phyloP scores from a whole-genome alignment of 306 rosid species.

The Quillaja saponaria region DNA sequence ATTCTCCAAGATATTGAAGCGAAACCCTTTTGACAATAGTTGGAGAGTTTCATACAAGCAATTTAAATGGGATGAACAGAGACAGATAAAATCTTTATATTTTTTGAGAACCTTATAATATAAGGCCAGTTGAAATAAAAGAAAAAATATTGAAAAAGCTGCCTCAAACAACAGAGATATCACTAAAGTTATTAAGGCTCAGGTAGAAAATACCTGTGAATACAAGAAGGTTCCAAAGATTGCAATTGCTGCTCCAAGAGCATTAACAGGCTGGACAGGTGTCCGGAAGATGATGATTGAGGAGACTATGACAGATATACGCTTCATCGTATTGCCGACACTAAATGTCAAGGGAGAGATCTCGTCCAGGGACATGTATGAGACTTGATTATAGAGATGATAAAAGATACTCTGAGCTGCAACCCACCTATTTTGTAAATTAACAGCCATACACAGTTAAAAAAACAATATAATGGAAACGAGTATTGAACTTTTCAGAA shows the following conservation, averaged over 20 bases:
- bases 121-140: no score
- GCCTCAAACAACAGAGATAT: no score
- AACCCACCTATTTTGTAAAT: slow-evolving; percentile 69
- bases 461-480: slow-evolving; percentile 16
- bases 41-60: no score
- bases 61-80: no score
- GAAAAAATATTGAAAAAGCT: no score
- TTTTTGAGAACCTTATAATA: no score
- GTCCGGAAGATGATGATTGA: slow-evolving; percentile 94
- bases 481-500: neutral
- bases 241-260: slow-evolving; percentile 95
- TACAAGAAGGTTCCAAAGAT: slow-evolving; percentile 90
- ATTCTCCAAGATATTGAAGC: no score
- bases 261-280: slow-evolving; percentile 92
- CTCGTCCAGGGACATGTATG: slow-evolving; percentile 96
- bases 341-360: slow-evolving; percentile 97
- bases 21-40: no score
- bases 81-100: no score
- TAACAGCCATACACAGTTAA: slow-evolving; percentile 6
- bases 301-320: slow-evolving; percentile 91
- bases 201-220: slow-evolving; percentile 67
- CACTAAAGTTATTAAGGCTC: no score
- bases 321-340: slow-evolving; percentile 97
- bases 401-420: slow-evolving; percentile 95
- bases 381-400: slow-evolving; percentile 94